phyloP scores from a whole-genome alignment of 768 basidiomycete genomes.

The Roridomyces roridus region DNA sequence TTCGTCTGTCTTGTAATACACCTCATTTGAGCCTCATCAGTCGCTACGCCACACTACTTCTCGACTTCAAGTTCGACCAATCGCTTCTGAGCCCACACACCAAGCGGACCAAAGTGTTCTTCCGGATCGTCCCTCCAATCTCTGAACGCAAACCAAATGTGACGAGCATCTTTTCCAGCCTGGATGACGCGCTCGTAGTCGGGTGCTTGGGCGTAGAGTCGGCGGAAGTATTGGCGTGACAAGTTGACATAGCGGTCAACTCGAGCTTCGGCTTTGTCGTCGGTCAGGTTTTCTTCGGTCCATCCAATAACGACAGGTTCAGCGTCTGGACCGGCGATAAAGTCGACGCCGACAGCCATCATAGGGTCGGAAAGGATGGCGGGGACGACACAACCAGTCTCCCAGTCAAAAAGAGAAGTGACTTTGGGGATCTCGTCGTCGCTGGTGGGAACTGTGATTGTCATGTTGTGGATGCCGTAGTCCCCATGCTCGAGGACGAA shows the following conservation, averaged over 20 bases:
- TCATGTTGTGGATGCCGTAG: constrained; percentile 21
- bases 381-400: constrained; percentile 11
- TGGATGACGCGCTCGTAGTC: constrained; percentile 3
- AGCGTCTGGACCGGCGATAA: constrained; percentile 2
- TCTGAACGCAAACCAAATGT: constrained; percentile 9
- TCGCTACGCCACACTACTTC: too few species aligned
- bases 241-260: background rate
- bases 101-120: constrained; percentile 2
- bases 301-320: constrained; percentile 6
- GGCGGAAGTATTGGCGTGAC: background rate
- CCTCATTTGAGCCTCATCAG: too few species aligned
- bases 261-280: background rate
- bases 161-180: constrained; percentile 11
- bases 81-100: constrained; percentile 10
- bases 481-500: constrained; percentile 21
- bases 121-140: constrained; percentile 10
- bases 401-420: constrained; percentile 23
- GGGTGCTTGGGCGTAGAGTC: background rate
- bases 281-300: constrained; percentile 7
- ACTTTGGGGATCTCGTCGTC: background rate
- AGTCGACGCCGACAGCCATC: constrained; percentile 11
- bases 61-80: background rate
- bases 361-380: constrained; percentile 17
- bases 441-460: constrained; percentile 6
- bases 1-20: too few species aligned